Base-by-base conservation (phyloP, 2,329 filamentous ascomycete genomes). In the Aaosphaeria arxii region DNA sequence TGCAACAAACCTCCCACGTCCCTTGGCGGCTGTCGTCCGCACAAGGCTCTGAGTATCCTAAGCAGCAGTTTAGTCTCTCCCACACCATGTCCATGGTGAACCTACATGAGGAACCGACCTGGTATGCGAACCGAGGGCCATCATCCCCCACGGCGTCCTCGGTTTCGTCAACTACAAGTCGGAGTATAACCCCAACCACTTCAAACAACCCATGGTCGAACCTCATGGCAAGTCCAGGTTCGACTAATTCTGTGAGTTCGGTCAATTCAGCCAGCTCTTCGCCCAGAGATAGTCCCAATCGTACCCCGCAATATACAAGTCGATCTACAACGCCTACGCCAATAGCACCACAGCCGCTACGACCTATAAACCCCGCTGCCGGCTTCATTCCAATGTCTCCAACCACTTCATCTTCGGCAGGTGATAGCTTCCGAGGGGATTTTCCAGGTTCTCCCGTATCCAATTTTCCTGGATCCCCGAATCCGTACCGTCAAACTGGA, bases 1-100 rank as follows among this genome's bases (percentile, higher is more conserved):
- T 71, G 68, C 66, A 69, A 56, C 62, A 69, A 50, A 53, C 49
- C 42, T 63, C 61, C 6, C 66, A 61, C 49, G n/a, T 9, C 33
- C 63, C 64, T 47, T 71, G 67, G 67, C 64, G 67, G 35, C 35
- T 47, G 50, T 44, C 54, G 11, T 28, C 42, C 13, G 57, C 58
- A 39, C 57, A 61, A 43, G 55, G 58, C 11, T 53, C 57, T 17
- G 65, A 67, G 11, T 63, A 66, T 43, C 56, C 59, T 13, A 70
- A 68, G 45, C 62, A 62, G 32, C 63, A 69, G 42, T 66, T 63
- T 46, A 63, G 60, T 40, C 61, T 72, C 30, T 61, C 66, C 46
- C 67, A 71, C 46, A 67, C 67, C 40, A 64, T 69, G 46, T 71
- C 69, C 39, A 70, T 71, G 67, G 60, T 69, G 43, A 70, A 72